Conservation (phyloP, 805 yeast species). For the Candida oleophila region DNA sequence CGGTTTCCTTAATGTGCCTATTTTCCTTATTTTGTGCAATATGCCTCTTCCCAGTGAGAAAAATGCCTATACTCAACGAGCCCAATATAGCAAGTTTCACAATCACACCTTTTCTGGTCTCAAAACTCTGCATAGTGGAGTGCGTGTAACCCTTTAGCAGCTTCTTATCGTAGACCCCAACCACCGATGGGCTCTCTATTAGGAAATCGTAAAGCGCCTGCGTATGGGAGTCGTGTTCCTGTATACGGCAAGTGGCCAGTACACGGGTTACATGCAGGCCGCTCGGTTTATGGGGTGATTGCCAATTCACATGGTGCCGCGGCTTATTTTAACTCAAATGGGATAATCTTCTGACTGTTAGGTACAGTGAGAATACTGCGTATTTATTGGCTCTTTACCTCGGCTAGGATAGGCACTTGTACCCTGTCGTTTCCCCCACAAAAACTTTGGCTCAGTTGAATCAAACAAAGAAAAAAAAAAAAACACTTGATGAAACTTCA, state of each 20-base stretch:
- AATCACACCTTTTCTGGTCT: slow-evolving; percentile 36
- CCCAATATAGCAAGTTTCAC: slow-evolving; percentile 33
- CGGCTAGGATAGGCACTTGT: background rate
- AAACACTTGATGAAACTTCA: too few species aligned
- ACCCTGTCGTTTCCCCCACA: background rate
- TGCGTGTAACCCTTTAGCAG: too few species aligned
- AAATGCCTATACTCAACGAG: slow-evolving; percentile 29
- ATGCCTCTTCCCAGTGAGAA: slow-evolving; percentile 33
- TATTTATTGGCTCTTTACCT: background rate
- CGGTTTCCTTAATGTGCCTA: slow-evolving; percentile 35
- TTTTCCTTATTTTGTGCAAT: slow-evolving; percentile 33
- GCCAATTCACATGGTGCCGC: background rate
- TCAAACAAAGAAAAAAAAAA: too few species aligned
- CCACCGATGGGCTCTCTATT: too few species aligned
- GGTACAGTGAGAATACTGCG: background rate
- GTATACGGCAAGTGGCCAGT: background rate
- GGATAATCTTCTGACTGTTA: background rate
- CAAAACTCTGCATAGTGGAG: too few species aligned
- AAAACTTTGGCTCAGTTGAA: too few species aligned
- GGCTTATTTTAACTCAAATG: background rate
- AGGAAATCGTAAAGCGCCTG: too few species aligned
- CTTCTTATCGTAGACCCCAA: too few species aligned
- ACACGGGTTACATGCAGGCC: background rate
- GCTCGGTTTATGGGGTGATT: background rate
- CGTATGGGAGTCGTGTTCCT: too few species aligned